phyloP scores from a whole-genome alignment of 2,329 filamentous ascomycete species.

The Monilinia laxa region DNA sequence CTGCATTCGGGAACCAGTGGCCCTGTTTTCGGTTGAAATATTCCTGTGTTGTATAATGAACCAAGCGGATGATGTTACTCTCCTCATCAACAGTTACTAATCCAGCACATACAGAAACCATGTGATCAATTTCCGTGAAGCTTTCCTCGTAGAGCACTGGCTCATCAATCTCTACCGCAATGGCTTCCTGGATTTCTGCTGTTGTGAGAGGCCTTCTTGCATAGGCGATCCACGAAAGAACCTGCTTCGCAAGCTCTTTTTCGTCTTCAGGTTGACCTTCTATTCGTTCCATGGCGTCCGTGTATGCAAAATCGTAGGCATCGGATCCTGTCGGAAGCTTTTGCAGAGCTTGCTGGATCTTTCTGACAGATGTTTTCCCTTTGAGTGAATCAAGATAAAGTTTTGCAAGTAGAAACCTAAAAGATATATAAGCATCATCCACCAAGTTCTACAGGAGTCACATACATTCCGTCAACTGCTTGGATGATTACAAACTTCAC shows the following conservation, averaged over 20 bases:
- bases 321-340: conserved; percentile 34
- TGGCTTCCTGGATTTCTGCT: conserved; percentile 45
- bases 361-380: conserved; percentile 36
- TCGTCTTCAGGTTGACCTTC: conserved; percentile 22
- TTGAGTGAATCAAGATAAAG: conserved; percentile 41
- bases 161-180: conserved; percentile 42
- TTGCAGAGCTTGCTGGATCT: conserved; percentile 37
- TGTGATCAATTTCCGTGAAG: conserved; percentile 25
- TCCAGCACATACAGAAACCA: conserved; percentile 35
- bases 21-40: conserved; percentile 32
- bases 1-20: conserved; percentile 27
- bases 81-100: conserved; percentile 25
- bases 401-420: conserved; percentile 38
- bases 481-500: conserved; percentile 32
- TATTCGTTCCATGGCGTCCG: conserved; percentile 44
- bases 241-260: conserved; percentile 18
- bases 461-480: conserved; percentile 40
- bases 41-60: conserved; percentile 40
- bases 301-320: conserved; percentile 43
- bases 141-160: conserved; percentile 38
- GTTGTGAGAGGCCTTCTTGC: conserved; percentile 41
- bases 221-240: conserved; percentile 43
- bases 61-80: conserved; percentile 26
- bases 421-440: background rate
- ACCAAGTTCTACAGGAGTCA: background rate